These are phyloP conservation scores for Colletotrichum sp. DNA, from an alignment of 2,329 filamentous ascomycete genomes.

Conservation along the genomic window DNA sequence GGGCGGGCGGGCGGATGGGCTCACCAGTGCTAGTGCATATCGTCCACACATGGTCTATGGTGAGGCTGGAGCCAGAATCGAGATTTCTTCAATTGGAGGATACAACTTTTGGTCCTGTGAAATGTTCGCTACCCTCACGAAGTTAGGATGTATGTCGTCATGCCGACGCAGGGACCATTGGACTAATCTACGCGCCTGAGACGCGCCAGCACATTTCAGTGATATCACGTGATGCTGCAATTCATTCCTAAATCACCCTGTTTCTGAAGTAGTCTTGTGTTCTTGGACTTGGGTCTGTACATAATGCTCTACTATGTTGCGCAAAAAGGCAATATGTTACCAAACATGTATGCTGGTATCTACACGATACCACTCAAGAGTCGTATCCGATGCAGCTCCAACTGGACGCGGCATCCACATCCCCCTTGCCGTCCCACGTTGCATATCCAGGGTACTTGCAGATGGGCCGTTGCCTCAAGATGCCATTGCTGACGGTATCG, in stretches of 20 bases:
- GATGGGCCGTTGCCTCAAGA: neutral
- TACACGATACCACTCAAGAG: neutral
- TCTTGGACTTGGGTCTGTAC: neutral
- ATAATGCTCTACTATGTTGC: neutral
- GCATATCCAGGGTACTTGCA: neutral
- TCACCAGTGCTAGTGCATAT: slow-evolving; percentile 42
- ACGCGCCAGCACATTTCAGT: neutral
- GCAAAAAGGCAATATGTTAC: neutral
- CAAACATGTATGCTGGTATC: neutral
- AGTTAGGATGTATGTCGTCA: neutral
- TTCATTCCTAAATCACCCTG: neutral
- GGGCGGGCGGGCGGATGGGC: slow-evolving; percentile 19
- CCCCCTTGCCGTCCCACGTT: neutral
- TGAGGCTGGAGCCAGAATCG: neutral
- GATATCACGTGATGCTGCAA: neutral
- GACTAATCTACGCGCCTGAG: neutral
- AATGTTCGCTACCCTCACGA: neutral
- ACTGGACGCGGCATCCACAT: neutral
- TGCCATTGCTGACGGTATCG: neutral
- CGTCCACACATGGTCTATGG: slow-evolving; percentile 37
- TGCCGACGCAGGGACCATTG: neutral
- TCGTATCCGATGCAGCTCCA: neutral
- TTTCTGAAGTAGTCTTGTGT: neutral
- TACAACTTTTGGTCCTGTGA: neutral
- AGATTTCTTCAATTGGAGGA: neutral